These are phyloP conservation scores for Meyerozyma sp. DNA, from an alignment of 1,139 yeast species.

Conservation along the genomic window DNA sequence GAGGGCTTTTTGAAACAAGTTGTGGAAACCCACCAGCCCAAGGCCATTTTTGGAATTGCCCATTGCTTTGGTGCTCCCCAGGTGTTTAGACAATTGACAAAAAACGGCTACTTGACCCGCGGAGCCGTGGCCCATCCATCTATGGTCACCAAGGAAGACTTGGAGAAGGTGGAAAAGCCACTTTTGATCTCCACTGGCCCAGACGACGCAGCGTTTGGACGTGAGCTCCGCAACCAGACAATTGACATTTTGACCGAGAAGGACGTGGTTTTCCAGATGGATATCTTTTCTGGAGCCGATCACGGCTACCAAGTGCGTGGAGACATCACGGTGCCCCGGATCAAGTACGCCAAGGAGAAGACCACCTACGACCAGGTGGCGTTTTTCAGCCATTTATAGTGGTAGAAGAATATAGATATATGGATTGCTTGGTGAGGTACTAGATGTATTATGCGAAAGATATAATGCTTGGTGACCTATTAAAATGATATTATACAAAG, in stretches of 20 bases:
- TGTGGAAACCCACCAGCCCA: conserved; percentile 3
- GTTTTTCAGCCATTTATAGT: background rate
- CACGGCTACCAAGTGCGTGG: conserved; percentile 84
- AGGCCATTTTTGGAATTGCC: conserved; percentile 13
- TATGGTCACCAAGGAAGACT: conserved; percentile 13
- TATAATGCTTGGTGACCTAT: no score
- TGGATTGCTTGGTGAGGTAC: no score
- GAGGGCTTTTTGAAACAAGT: conserved; percentile 6
- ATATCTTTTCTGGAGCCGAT: conserved; percentile 52
- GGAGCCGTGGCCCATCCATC: conserved; percentile 20
- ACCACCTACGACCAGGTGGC: conserved; percentile 51
- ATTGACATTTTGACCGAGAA: conserved; percentile 49
- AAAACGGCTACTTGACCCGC: conserved; percentile 10
- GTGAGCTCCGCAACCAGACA: conserved; percentile 55
- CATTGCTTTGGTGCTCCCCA: conserved; percentile 19
- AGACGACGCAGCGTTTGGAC: conserved; percentile 55
- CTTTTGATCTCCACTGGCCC: conserved; percentile 70
- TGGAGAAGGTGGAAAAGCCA: conserved; percentile 43
- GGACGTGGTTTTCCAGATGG: conserved; percentile 49
- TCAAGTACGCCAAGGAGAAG: conserved; percentile 67
- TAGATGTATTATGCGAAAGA: no score
- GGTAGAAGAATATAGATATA: no score
- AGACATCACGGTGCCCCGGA: conserved; percentile 50
- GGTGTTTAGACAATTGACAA: conserved; percentile 10
- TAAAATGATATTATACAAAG: no score